Base-by-base conservation (phyloP, 305 asterid genomes). In the Fraxinus ornus region DNA sequence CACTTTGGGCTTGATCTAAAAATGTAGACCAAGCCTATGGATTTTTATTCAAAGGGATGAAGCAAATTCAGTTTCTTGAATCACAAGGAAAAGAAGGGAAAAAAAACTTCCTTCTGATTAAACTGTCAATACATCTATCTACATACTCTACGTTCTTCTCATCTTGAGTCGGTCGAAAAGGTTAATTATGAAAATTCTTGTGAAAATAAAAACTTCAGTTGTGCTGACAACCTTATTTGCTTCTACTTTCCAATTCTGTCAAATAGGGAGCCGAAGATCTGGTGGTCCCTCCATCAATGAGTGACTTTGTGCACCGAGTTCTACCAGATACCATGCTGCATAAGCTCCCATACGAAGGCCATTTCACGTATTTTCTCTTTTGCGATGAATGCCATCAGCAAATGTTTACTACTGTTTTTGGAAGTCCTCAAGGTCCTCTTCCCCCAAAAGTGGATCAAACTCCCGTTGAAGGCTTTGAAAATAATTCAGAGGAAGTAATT, bases 321-420 rank as follows among this genome's bases (percentile, higher is more conserved):
- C 85, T 95, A 60, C 99, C 99, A 10, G 97, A 92, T 41, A 94
- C 88, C 75, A 90, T 93, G 93, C 93, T 96, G 85, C 98, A 93
- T 79, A 93, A 90, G 91, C 94, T 92, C 79, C 88, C 28, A 19
- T 90, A 93, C n/a, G 98, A 96, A 81, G 98, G 98, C 79, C 98
- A 96, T 85, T 94, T 94, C 86, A 90, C 97, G 62, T 94, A 91
- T 82, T 89, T 94, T 37, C 92, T 91, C 89, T 91, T 96, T 82
- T 96, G 98, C 15, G 92, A 90, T 77, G 97, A 91, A 82, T 96
- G 99, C 66, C 99, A 96, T 70, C 84, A 90, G 15, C 93, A 91
- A 86, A 90, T 96, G 35, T 90, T 94, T 37, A 86, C 85, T 77
- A 81, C 89, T 68, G 93, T 90, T 77, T 94, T 78, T 35, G 99